A percentile compares a stretch with the other conserved stretches of the same genome.
Conservation (phyloP, 495 filamentous ascomycete genomes). For the Cryomyces minteri region DNA sequence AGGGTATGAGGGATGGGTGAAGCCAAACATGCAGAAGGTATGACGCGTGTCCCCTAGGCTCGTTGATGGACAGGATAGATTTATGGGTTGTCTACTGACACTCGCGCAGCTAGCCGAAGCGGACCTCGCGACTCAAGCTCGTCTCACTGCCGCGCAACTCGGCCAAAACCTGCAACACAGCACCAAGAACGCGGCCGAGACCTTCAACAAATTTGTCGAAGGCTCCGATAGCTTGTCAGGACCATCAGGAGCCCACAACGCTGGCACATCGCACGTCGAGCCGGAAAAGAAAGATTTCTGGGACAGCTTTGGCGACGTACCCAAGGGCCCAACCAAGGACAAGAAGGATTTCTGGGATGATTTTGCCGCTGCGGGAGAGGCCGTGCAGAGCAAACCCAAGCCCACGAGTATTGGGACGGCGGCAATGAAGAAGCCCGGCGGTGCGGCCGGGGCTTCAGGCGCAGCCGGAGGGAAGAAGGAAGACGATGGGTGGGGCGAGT, state of each 20-base stretch:
- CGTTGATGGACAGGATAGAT: not conserved
- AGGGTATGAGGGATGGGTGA: conserved; percentile 74
- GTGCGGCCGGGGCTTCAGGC: not conserved
- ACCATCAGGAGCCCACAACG: too few species aligned
- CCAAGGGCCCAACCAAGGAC: conserved; percentile 16
- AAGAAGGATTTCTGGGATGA: conserved; percentile 53
- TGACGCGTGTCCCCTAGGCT: conserved; percentile 4
- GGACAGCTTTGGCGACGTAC: conserved; percentile 20
- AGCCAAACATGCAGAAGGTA: conserved; percentile 78
- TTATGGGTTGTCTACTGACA: not conserved
- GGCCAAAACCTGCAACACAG: conserved; percentile 39
- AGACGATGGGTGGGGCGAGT: conserved; percentile 9
- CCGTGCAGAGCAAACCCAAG: conserved; percentile 3
- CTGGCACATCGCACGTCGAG: conserved; percentile 13
- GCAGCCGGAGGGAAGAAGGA: conserved; percentile 4
- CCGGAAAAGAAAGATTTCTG: conserved; percentile 61
- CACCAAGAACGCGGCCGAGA: conserved; percentile 6
- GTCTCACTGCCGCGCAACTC: conserved; percentile 44
- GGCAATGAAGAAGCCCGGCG: conserved; percentile 25
- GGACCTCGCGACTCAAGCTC: conserved; percentile 74
- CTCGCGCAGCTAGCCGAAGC: conserved; percentile 51
- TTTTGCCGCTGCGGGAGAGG: conserved; percentile 21
- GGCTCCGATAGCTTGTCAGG: conserved; percentile 22
- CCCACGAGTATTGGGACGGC: conserved; percentile 42
- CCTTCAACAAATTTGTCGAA: conserved; percentile 72